A percentile compares a stretch with the other conserved stretches of the same genome.
phyloP scores from a whole-genome alignment of 345 rosid genomes.

The Excoecaria agallocha region DNA sequence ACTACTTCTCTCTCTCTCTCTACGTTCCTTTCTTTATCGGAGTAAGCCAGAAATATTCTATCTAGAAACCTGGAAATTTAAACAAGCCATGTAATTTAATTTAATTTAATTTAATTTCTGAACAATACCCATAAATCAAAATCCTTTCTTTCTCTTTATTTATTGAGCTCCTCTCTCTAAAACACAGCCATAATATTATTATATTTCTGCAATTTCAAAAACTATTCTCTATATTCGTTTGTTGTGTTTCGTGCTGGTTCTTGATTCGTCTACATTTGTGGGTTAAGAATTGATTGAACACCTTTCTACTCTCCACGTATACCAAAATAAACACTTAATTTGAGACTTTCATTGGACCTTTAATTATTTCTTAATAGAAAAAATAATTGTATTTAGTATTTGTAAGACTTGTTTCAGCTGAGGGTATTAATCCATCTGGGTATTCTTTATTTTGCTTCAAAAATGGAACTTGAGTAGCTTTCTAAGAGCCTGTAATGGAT shows the following conservation, averaged over 20 bases:
- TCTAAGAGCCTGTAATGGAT: slow-evolving; percentile 51
- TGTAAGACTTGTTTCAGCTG: slow-evolving; percentile 29
- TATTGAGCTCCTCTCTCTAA: slow-evolving; percentile 6
- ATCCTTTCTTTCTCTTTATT: slow-evolving; percentile 5
- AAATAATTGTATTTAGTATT: neutral
- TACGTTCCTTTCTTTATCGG: too few relatives aligned
- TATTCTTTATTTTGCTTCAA: slow-evolving; percentile 20
- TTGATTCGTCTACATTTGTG: slow-evolving; percentile 31
- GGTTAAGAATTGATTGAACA: slow-evolving; percentile 10
- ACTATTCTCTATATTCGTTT: slow-evolving; percentile 25
- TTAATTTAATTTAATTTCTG: neutral
- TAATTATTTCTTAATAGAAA: neutral
- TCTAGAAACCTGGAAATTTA: neutral
- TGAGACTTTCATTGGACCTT: neutral
- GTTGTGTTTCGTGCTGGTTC: slow-evolving; percentile 36
- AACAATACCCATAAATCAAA: slow-evolving; percentile 14
- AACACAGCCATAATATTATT: slow-evolving; percentile 16
- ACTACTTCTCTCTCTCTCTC: slow-evolving; percentile 12
- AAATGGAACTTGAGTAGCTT: slow-evolving; percentile 35
- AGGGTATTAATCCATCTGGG: slow-evolving; percentile 31
- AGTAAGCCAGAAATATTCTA: slow-evolving; percentile 6
- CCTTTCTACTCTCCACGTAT: neutral
- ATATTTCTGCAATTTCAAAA: slow-evolving; percentile 24
- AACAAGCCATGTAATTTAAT: too few relatives aligned
- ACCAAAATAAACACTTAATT: neutral